Evolutionary conservation across 305 asterid species (phyloP), one percentile per base, ranked within the genome.

Genomic region (Fraxinus platypoda): DNA sequence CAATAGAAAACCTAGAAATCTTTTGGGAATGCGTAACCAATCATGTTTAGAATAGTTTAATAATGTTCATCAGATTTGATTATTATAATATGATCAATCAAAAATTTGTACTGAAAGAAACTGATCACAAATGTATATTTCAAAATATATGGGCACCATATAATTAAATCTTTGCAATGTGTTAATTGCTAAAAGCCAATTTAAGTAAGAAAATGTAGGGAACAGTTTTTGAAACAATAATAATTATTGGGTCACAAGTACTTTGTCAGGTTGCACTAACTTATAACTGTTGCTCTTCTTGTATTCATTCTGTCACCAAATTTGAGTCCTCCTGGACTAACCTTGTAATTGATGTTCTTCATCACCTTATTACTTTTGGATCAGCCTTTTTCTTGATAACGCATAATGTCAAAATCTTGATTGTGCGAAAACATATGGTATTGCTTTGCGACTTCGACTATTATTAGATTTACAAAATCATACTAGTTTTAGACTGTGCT

Each of bases 271-370:
- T 68, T 81, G 81, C 64, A 59, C 21, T 71, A 75, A 38, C 37
- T 2, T 23, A 15, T 4, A 19, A 37, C 21, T 13, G 0, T 3
- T 19, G 75, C 74, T 78, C 31, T n/a, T 78, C 75, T 68, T 82
- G 30, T 74, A 81, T 78, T 64, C 81, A 81, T 71, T 87, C 89
- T 86, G 82, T 49, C 62, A 15, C 79, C 66, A 72, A 52, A 25
- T 11, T n/a, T 75, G 25, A 71, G 54, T 28, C 49, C 49, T 2
- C 30, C 30, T 64, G 35, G 4, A 72, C 71, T 74, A 73, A 62
- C 38, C 75, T 74, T 73, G n/a, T 12, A 49, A 13, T 49, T 49
- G 62, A 15, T 49, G 19, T 15, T 49, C 19, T 49, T 70, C 77
- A 31, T 21, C 25, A 43, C 21, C 74, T 34, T 75, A 23, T 52